Conservation (phyloP, 164 flowering plant genomes). For the Vitis labrusca region DNA sequence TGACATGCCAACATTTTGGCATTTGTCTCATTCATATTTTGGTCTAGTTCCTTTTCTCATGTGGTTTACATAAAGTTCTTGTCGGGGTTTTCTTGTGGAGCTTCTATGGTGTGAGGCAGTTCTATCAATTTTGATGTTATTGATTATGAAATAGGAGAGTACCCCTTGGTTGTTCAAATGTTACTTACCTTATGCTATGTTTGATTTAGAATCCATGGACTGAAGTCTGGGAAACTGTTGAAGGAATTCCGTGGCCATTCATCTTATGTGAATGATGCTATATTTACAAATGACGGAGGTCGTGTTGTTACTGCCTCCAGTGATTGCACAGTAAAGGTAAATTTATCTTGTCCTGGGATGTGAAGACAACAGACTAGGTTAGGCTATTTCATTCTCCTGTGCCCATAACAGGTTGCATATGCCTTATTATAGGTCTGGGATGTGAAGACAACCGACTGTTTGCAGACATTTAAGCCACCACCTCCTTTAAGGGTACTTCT, state of each 20-base stretch:
- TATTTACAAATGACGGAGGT: slow-evolving; percentile 85
- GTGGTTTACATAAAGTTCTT: too few relatives aligned
- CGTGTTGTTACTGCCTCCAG: slow-evolving; percentile 98
- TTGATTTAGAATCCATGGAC: slow-evolving; percentile 83
- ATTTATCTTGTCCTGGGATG: slow-evolving; percentile 6
- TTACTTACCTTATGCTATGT: slow-evolving; percentile 2
- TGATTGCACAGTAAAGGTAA: slow-evolving; percentile 96
- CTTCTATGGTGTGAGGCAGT: too few relatives aligned
- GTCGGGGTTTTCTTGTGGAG: too few relatives aligned
- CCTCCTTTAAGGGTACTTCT: slow-evolving; percentile 84
- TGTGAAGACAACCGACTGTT: slow-evolving; percentile 81
- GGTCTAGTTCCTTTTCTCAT: too few relatives aligned
- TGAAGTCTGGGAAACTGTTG: slow-evolving; percentile 91
- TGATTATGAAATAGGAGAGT: background rate
- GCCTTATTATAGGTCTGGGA: slow-evolving; percentile 85
- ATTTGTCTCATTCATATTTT: too few relatives aligned
- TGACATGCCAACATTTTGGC: background rate
- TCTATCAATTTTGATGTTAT: slow-evolving; percentile 2
- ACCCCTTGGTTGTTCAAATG: background rate
- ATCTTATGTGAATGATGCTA: slow-evolving; percentile 92
- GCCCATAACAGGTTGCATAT: background rate
- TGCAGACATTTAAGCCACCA: slow-evolving; percentile 97
- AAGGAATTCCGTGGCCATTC: slow-evolving; percentile 98
- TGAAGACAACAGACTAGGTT: background rate
- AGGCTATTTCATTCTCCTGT: background rate